Base-by-base conservation (phyloP, 805 yeast genomes). In the Jamesozyma piceae region DNA sequence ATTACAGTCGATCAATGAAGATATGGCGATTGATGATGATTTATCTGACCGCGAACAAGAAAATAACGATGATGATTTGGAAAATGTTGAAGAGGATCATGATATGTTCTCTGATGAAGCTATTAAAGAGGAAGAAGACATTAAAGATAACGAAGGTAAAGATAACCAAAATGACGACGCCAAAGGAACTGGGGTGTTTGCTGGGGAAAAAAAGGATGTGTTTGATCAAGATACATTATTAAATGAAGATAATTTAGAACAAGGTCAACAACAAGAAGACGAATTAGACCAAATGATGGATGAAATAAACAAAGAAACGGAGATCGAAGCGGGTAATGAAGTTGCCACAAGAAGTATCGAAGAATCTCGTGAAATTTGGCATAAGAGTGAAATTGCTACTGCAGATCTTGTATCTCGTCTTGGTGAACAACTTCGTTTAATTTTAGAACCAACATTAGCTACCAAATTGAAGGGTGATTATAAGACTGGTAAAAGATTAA, bases 391-490 rank as follows among this genome's bases (percentile, higher is more conserved):
- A 55, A 61, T 77, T 17, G 77, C 84, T n/a, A 88, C 96, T 0
- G 83, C 81, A 43, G 97, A 89, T 49, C 67, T 92, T 29, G 82
- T 97, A 2, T 78, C 95, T 0, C 79, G 86, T 17, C 70, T 92
- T 33, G 82, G 95, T 59, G 99, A 92, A 65, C 98, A 92, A 63
- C 71, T 92, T 46, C 73, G 99, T 33, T 73, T 92, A 49, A 92
- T 92, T 57, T 68, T 92, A 49, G 97, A 89, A 60, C 99, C 99
- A 4, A 92, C 98, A 0, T 68, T 85, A 46, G 94, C 97, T n/a
- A 90, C 97, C 2, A 92, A 92, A 61, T 69, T 92, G 44, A 78
- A 76, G 48, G 99, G 99, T 58, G 98, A 92, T 61, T 92, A 87
- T 66, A 88, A 89, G 64, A 89, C 97, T 2, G 99, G 99, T 62